A percentile compares a stretch with the other conserved stretches of the same genome.
phyloP scores from a whole-genome alignment of 768 basidiomycete species.

The Scleroderma bovista region DNA sequence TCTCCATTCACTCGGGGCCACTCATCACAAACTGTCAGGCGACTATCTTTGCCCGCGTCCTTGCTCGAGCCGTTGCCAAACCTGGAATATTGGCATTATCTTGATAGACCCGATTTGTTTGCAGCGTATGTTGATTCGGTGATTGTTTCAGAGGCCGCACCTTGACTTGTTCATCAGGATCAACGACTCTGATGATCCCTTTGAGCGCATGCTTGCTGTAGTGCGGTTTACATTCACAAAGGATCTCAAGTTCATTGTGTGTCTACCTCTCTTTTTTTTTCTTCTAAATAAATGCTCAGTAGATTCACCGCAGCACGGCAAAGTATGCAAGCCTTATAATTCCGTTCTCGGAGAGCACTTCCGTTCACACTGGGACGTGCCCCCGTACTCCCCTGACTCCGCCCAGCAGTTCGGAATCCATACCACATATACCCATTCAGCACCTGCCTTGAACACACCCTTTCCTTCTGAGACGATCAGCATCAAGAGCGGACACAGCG shows the following conservation, averaged over 20 bases:
- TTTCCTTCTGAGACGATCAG: conserved; percentile 45
- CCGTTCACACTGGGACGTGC: conserved; percentile 80
- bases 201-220: conserved; percentile 92
- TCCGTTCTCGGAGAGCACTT: conserved; percentile 87
- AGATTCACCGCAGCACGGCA: conserved; percentile 57
- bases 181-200: conserved; percentile 87
- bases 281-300: not conserved
- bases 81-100: conserved; percentile 93
- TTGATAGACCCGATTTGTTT: conserved; percentile 88
- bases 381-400: conserved; percentile 52
- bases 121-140: conserved; percentile 63
- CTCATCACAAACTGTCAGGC: conserved; percentile 43
- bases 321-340: conserved; percentile 92
- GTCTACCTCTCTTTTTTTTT: conserved; percentile 22
- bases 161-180: conserved; percentile 46
- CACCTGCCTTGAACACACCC: conserved; percentile 17
- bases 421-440: conserved; percentile 23
- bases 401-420: conserved; percentile 42
- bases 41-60: conserved; percentile 88
- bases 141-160: not conserved
- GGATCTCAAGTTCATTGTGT: conserved; percentile 86
- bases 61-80: conserved; percentile 92
- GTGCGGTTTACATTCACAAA: conserved; percentile 87
- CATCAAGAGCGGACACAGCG: conserved; percentile 43
- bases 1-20: conserved; percentile 4